Evolutionary conservation across 2,329 filamentous ascomycete genomes (phyloP), one percentile per base, ranked within the genome.

Genomic region (Tolypocladium album): DNA sequence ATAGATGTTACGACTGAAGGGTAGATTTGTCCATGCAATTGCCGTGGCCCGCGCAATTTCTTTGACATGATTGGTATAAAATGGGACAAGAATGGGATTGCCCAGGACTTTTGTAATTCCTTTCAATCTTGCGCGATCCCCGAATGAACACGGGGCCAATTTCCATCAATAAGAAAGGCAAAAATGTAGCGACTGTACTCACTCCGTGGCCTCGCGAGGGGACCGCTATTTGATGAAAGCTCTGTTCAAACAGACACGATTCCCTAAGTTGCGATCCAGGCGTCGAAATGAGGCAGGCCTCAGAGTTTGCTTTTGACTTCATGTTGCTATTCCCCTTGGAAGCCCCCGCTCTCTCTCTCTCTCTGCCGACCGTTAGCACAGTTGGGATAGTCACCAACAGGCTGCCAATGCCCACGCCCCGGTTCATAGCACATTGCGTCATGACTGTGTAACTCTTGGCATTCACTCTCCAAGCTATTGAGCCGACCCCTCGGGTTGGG

Each of bases 391-490:
- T 76, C 45, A 79, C 61, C 4, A 77, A 59, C 31, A 79, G 64
- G 0, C 75, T 69, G 1, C 74, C 76, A 58, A 79, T 78, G 59
- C 72, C 77, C 17, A 79, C 64, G 1, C 74, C 75, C 76, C 76
- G 79, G 59, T 78, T 71, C 72, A 78, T 77, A 3, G 70, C 76
- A 55, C 79, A 69, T 66, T 79, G 76, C 2, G 70, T 71, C 71
- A 75, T 76, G 5, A 70, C 64, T 11, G 69, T 66, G 17, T 68
- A 68, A 0, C 66, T 61, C 40, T 74, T 58, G 0, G 76, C 75
- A 59, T 77, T 76, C 38, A 78, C 66, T 13, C 76, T 69, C 76
- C 76, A 80, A 1, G 76, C 75, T 72, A 79, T 77, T 4, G 76
- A 76, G 24, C 74, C 75, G 3, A n/a, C 76, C 77, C 0, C 71